Evolutionary conservation across 1,284 basidiomycete species (phyloP), one percentile per base, ranked within the genome.

Genomic region (Heimioporus retisporus): DNA sequence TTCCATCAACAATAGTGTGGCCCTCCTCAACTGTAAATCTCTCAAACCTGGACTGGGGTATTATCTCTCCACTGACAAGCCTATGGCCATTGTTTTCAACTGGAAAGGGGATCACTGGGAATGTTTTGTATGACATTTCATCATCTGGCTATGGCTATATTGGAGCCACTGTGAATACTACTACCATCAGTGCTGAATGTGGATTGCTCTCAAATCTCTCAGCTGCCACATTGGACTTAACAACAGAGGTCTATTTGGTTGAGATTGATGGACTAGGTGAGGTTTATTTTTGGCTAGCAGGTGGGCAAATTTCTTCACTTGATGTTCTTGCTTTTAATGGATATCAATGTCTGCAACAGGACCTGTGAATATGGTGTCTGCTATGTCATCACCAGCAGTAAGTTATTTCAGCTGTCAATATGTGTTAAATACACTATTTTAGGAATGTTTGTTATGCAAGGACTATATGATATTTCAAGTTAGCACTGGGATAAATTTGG

Each of bases 101-200:
- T 55, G 61, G 59, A 2, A 67, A 65, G 6, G 72, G 72, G 4
- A 19, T 75, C 21, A 16, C 11, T 51, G 62, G 64, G 0, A 72
- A 23, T 6, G 59, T 46, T 7, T 6, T 75, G 10, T 73, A 67
- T 65, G 73, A 73, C 42, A 55, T 66, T 1, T 63, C 70, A 44
- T 42, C 18, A 2, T 2, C 64, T 6, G 31, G 25, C 10, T 16
- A 40, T 25, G 10, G 18, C 7, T 66, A 70, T 13, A 60, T 35
- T 23, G 59, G 28, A 0, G 72, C 72, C 6, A 0, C 42, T 28
- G 65, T 73, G 8, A 63, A 72, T 44, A 60, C 55, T 18, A 65
- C 70, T 18, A 64, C 54, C 2, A 61, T 75, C 4, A 59, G 2
- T 55, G 55, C 64, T 31, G 7, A 71, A 3, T 72, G 71, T 60